Evolutionary conservation across 148 eudicot species (phyloP), one percentile per base, ranked within the genome.

Genomic region (Gaultheria prostrata): DNA sequence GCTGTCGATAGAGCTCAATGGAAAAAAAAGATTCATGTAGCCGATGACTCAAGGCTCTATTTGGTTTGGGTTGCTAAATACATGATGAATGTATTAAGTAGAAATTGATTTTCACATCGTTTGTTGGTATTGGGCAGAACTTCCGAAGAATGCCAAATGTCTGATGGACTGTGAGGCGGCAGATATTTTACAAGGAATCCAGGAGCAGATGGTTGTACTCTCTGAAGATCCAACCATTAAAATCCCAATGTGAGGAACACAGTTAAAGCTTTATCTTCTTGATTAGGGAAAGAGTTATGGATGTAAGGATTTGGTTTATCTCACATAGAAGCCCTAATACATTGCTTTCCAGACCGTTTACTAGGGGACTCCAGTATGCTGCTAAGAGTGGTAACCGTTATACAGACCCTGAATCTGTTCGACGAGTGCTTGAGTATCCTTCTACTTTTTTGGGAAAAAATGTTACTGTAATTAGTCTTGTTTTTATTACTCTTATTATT

Each of bases 151-250:
- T 82, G 86, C 95, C 21, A 86, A 77, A 59, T 94, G 94, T 88
- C 87, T 95, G 87, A 94, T 93, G 95, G 94, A 95, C 83, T 95
- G 98, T 83, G 98, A 95, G 89, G 98, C 98, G 45, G 93, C 92
- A 57, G 91, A 93, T 85, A 94, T 94, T 81, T 89, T 95, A 77
- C 93, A 90, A 86, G 93, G 93, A 83, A 90, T 96, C 79, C 94
- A 93, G 86, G 98, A 96, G 85, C 92, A 93, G 82, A 96, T 96
- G 98, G 88, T 87, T 85, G 82, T 91, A 51, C 89, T 96, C 56
- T 94, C 98, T 83, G 92, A 90, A 84, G 98, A 96, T 93, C 94
- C 98, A 81, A 89, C 89, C n/a, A 87, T 96, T 75, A 94, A 96
- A 87, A 89, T 96, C 67, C 97, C 99, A 21, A 73, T 83, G 99